Evolutionary conservation across 108 stramenopile genomes (phyloP).

Genomic region (Mediolabrus comicus): DNA sequence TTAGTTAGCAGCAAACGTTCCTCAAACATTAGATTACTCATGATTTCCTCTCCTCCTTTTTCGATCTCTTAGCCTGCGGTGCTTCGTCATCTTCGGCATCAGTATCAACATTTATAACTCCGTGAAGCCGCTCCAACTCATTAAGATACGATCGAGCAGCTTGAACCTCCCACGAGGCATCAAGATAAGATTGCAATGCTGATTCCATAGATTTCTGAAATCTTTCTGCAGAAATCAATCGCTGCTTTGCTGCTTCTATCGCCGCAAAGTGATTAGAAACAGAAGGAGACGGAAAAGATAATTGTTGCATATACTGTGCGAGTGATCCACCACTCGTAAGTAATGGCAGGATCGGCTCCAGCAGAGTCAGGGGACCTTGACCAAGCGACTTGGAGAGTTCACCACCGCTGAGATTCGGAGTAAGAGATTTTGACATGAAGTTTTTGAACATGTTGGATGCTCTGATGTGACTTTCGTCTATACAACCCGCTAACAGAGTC

Average conservation of each 20-base stretch:
- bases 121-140: background rate
- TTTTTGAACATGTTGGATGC: background rate
- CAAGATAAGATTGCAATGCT: background rate
- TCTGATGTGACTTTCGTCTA: background rate
- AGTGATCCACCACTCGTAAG: background rate
- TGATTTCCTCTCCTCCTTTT: too few species aligned
- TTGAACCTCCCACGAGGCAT: background rate
- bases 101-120: background rate
- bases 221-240: background rate
- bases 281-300: background rate
- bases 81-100: background rate
- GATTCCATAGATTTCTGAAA: constrained; percentile 3
- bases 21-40: too few species aligned
- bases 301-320: background rate
- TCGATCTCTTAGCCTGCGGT: background rate
- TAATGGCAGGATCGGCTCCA: constrained; percentile 2
- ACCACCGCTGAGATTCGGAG: background rate
- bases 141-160: background rate
- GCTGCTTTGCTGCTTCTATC: constrained; percentile 5
- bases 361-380: background rate
- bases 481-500: background rate
- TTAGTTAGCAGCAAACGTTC: too few species aligned
- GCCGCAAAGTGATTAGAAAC: background rate
- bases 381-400: background rate
- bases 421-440: background rate